phyloP scores from a whole-genome alignment of 2,329 filamentous ascomycete species.

The Cytospora schulzeri region DNA sequence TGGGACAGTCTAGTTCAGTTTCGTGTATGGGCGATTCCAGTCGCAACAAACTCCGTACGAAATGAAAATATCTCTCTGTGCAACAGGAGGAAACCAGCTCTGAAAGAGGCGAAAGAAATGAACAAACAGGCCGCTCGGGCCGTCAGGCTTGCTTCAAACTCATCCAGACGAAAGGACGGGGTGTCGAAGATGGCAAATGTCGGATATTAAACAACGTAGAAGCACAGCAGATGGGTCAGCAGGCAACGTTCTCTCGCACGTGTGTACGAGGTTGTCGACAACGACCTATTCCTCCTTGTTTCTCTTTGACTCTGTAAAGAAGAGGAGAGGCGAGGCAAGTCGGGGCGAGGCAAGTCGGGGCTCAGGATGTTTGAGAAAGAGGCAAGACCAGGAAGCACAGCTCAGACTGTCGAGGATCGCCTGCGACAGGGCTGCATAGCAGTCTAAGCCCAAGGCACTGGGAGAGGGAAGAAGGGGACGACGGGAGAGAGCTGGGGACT shows the following conservation, averaged over 20 bases:
- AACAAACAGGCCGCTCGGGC: conserved; percentile 43
- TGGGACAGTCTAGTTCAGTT: neutral
- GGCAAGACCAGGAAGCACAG: conserved; percentile 19
- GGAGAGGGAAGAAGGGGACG: too few species aligned
- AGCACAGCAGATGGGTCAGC: neutral
- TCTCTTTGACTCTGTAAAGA: neutral
- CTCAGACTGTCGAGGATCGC: conserved; percentile 23
- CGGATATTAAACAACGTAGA: neutral
- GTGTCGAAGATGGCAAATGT: conserved; percentile 3
- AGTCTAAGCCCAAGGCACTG: neutral
- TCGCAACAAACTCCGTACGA: conserved; percentile 36
- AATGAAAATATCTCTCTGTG: conserved; percentile 33
- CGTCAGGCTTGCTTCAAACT: conserved; percentile 41
- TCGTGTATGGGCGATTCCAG: conserved; percentile 46
- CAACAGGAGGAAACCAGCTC: conserved; percentile 36
- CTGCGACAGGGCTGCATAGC: conserved; percentile 25
- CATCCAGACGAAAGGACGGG: conserved; percentile 39
- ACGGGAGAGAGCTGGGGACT: neutral
- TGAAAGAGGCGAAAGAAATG: conserved; percentile 32
- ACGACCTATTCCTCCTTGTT: neutral
- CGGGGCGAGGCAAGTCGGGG: neutral
- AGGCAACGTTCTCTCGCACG: neutral
- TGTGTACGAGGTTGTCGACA: neutral
- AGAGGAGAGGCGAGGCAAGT: neutral
- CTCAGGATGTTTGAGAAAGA: conserved; percentile 16